Base-by-base conservation (phyloP, 352 stramenopile genomes). In the Globisporangium nunn region DNA sequence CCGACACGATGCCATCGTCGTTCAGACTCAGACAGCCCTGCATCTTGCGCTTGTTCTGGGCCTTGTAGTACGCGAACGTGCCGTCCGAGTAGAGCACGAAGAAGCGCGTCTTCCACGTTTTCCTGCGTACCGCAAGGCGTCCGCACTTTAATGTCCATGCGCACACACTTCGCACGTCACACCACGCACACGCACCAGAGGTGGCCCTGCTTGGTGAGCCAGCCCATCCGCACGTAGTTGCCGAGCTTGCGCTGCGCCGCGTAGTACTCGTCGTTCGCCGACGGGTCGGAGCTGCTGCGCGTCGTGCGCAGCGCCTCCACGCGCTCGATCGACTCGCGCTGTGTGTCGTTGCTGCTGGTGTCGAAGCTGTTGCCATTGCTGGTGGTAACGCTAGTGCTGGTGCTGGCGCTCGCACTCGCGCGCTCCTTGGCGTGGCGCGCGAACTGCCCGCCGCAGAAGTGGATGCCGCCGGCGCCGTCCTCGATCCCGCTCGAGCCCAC, bases 41-140 rank as follows among this genome's bases (percentile, higher is more conserved):
- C 60, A 93, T 91, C 62, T 85, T 87, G 51, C 76, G 78, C 52
- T 77, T 80, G 33, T 68, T 73, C 40, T 85, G 82, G 52, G 72
- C 81, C 61, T 91, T 89, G 59, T 93, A 95, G 50, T 95, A 95
- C 10, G 75, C 83, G 37, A 95, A 78, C 11, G 78, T 91, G 5
- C 81, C 83, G 58, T 95, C 83, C 8, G 72, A 69, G 56, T 88
- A 93, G 12, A 95, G 62, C 43, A 95, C 81, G 52, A 95, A 95
- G 61, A 88, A 93, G 39, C 85, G 81, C 56, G 63, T 82, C 63
- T 93, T 95, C 85, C 85, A 95, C 52, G 70, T 93, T 59, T 92
- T 90, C 77, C 77, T 84, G 50, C n/a, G 23, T 35, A 29, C 14
- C 31, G 2, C 2, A 56, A 8, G 10, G n/a, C 12, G 50, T 31